Percentiles rank a stretch among this genome's conserved stretches.
phyloP scores from a whole-genome alignment of 441 rosid genomes.

The Arabidopsis hybrid region DNA sequence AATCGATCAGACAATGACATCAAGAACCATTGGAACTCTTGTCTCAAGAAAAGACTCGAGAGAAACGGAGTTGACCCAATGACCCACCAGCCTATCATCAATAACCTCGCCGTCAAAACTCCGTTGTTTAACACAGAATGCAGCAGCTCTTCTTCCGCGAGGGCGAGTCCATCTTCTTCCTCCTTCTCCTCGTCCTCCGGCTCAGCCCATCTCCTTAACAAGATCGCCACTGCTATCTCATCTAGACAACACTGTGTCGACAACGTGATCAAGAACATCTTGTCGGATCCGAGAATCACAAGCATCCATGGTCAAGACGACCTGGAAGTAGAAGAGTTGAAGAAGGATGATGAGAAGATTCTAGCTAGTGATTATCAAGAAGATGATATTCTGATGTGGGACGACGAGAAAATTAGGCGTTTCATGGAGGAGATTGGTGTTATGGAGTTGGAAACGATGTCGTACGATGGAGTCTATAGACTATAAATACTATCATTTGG shows the following conservation, averaged over 20 bases:
- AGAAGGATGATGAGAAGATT: background rate
- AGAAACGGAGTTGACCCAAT: conserved; percentile 86
- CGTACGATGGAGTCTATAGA: background rate
- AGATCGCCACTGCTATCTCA: conserved; percentile 29
- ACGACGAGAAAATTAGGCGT: conserved; percentile 31
- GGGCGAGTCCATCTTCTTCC: conserved; percentile 8
- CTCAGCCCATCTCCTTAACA: conserved; percentile 33
- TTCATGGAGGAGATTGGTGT: conserved; percentile 34
- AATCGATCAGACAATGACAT: conserved; percentile 94
- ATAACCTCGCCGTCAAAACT: background rate
- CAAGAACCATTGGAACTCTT: conserved; percentile 93
- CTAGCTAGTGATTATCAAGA: conserved; percentile 10
- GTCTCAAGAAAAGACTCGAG: conserved; percentile 79
- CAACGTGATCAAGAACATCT: conserved; percentile 28
- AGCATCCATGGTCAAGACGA: conserved; percentile 3
- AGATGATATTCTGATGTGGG: conserved; percentile 37
- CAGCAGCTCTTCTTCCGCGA: conserved; percentile 8
- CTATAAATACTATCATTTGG: background rate
- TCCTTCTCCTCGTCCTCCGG: background rate
- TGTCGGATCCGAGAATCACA: conserved; percentile 15
- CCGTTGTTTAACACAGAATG: background rate
- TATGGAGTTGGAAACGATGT: conserved; percentile 11
- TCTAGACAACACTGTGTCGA: conserved; percentile 20
- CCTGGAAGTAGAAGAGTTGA: background rate
- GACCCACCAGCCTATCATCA: conserved; percentile 61